A percentile compares a stretch with the other conserved stretches of the same genome.
Evolutionary conservation across 345 rosid species (phyloP).

Genomic region (Brassica cretica): DNA sequence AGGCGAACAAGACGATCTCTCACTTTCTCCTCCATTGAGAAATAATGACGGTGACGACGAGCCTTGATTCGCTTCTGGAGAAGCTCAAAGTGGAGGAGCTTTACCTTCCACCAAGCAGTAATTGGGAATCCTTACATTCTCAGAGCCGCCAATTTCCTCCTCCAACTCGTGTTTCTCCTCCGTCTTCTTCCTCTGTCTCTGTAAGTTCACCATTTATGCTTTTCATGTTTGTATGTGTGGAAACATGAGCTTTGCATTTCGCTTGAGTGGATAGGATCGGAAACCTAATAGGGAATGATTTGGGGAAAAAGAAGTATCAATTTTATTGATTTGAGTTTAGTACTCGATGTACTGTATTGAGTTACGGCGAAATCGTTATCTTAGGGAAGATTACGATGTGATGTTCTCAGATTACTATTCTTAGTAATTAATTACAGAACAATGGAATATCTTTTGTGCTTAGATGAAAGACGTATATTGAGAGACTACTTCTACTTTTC

Average conservation of each 20-base stretch:
- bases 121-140: constrained; percentile 83
- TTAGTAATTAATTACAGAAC: neutral
- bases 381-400: neutral
- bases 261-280: neutral
- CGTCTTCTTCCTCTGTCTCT: constrained; percentile 62
- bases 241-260: neutral
- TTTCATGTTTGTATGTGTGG: neutral
- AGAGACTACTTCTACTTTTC: neutral
- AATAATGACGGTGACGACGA: constrained; percentile 59
- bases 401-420: neutral
- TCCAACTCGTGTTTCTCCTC: constrained; percentile 28
- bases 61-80: constrained; percentile 61
- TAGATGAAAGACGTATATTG: neutral
- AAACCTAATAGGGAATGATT: constrained; percentile 11
- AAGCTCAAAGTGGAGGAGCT: constrained; percentile 78
- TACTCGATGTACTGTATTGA: neutral
- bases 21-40: neutral
- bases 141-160: constrained; percentile 42
- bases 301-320: neutral
- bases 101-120: constrained; percentile 64
- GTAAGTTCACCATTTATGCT: constrained; percentile 43
- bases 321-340: neutral
- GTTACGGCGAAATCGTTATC: neutral
- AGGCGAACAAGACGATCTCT: no score
- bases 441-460: neutral